Conservation (phyloP, 768 basidiomycete species). For the Hericium coralloides region DNA sequence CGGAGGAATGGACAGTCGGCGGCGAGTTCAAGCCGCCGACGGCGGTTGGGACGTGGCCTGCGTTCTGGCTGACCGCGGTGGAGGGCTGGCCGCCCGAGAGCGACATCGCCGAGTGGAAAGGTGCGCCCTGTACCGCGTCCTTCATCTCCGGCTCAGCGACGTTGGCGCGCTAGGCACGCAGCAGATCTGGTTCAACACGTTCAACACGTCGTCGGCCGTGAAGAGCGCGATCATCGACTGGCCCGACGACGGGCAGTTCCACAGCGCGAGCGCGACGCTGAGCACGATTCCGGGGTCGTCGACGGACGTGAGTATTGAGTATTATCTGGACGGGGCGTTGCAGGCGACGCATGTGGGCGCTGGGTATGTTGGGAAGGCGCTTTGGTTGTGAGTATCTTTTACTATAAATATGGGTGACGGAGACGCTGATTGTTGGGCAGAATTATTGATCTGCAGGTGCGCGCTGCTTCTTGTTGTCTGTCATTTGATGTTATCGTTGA, state of each 20-base stretch:
- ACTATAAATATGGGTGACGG: background rate
- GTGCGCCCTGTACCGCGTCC: too few relatives aligned
- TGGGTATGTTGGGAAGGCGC: conserved; percentile 31
- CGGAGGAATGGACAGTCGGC: conserved; percentile 24
- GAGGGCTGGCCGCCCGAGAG: conserved; percentile 35
- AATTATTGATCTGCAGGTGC: background rate
- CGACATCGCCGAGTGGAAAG: conserved; percentile 40
- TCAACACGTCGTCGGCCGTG: conserved; percentile 37
- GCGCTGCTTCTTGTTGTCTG: background rate
- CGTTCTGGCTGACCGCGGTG: conserved; percentile 33
- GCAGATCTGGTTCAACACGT: conserved; percentile 34
- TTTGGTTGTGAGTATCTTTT: conserved; percentile 30
- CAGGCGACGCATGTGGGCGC: conserved; percentile 30
- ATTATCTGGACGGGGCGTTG: conserved; percentile 31
- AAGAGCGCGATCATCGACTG: conserved; percentile 30
- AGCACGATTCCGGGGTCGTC: conserved; percentile 28
- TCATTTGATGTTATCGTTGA: background rate
- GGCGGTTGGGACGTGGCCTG: conserved; percentile 32
- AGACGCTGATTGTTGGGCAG: background rate
- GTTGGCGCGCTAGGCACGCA: conserved; percentile 6
- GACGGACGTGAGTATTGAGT: conserved; percentile 30
- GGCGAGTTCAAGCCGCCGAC: conserved; percentile 38
- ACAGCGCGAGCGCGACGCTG: conserved; percentile 32
- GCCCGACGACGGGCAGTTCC: conserved; percentile 36
- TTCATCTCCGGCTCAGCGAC: too few relatives aligned